These are phyloP conservation scores for Hysterium pulicare DNA, from an alignment of 2,329 filamentous ascomycete genomes.

Conservation along the genomic window DNA sequence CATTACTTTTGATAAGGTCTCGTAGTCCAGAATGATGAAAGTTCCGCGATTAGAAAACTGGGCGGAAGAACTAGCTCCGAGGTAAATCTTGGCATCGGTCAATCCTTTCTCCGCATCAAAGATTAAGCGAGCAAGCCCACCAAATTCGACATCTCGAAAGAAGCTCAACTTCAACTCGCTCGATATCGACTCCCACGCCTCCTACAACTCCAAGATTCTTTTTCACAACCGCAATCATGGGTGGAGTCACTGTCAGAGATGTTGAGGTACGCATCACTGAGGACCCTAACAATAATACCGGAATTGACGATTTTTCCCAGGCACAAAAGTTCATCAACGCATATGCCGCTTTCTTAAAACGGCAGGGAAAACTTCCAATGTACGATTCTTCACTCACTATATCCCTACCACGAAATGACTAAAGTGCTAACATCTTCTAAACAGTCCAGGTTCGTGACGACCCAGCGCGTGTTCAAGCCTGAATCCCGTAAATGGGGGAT, in stretches of 20 bases:
- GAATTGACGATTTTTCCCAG: constrained; percentile 40
- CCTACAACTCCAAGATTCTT: constrained; percentile 4
- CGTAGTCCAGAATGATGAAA: too few species aligned
- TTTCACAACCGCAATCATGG: constrained; percentile 50
- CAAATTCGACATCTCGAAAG: not conserved
- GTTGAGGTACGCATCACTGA: constrained; percentile 65
- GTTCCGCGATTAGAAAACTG: too few species aligned
- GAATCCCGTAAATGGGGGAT: constrained; percentile 56
- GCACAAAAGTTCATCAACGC: constrained; percentile 86
- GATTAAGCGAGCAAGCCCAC: constrained; percentile 1
- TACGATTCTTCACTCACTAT: constrained; percentile 17
- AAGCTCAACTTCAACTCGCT: constrained; percentile 1
- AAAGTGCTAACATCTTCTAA: constrained; percentile 18
- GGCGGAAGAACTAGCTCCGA: too few species aligned
- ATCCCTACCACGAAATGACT: not conserved
- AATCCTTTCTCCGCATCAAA: not conserved
- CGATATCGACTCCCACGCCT: constrained; percentile 7
- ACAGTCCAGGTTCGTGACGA: constrained; percentile 64
- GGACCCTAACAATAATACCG: not conserved
- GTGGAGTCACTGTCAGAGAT: constrained; percentile 79
- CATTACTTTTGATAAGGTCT: too few species aligned
- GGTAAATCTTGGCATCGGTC: not conserved
- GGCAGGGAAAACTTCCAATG: constrained; percentile 87
- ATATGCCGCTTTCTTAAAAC: constrained; percentile 88
- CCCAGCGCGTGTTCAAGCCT: constrained; percentile 43